phyloP scores from a whole-genome alignment of 2,329 filamentous ascomycete genomes.

The Plenodomus biglobosus region DNA sequence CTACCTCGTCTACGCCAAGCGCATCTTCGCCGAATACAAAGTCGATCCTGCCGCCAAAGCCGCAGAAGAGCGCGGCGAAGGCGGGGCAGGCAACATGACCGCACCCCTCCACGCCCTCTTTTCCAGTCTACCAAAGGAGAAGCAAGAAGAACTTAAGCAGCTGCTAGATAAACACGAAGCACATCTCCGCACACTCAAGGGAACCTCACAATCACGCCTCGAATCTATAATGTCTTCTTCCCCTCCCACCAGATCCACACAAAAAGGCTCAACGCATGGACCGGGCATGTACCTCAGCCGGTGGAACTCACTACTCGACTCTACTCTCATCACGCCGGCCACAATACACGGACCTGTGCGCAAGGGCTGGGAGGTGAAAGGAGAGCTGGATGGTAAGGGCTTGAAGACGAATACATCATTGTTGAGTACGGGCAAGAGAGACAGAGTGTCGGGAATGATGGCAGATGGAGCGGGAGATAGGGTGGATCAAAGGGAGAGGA shows the following conservation, averaged over 20 bases:
- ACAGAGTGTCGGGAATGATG: conserved; percentile 16
- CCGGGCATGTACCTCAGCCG: conserved; percentile 72
- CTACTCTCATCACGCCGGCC: conserved; percentile 67
- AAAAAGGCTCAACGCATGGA: conserved; percentile 54
- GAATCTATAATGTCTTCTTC: conserved; percentile 54
- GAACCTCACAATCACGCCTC: conserved; percentile 50
- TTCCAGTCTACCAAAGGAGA: conserved; percentile 50
- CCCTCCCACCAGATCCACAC: conserved; percentile 4
- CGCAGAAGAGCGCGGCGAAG: conserved; percentile 22
- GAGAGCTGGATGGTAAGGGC: conserved; percentile 40
- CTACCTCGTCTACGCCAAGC: conserved; percentile 63
- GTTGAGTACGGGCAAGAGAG: conserved; percentile 8
- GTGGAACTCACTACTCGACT: conserved; percentile 72
- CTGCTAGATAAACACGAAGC: conserved; percentile 61
- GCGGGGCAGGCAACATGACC: conserved; percentile 49
- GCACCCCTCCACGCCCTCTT: conserved; percentile 48
- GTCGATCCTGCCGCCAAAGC: conserved; percentile 24
- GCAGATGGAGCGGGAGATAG: conserved; percentile 32
- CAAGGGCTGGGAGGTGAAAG: conserved; percentile 43
- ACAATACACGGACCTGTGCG: conserved; percentile 57
- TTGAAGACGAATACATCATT: conserved; percentile 27
- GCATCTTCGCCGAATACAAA: conserved; percentile 60
- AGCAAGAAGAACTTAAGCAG: conserved; percentile 51
- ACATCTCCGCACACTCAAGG: conserved; percentile 53
- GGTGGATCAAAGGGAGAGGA: conserved; percentile 32